phyloP scores from a whole-genome alignment of 2,329 filamentous ascomycete species.

The Colletotrichum sp. region DNA sequence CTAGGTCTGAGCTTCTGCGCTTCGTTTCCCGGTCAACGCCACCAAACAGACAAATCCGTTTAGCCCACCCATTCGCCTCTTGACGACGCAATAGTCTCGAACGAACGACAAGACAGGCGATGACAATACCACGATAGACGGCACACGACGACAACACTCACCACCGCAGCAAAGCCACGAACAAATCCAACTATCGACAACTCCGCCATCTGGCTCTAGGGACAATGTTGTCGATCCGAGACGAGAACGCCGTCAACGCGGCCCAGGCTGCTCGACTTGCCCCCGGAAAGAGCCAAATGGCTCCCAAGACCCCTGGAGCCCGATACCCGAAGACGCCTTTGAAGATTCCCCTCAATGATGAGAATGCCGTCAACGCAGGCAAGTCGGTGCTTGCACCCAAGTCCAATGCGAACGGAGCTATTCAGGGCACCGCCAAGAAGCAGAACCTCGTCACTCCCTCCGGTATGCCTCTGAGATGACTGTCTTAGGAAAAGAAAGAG shows the following conservation, averaged over 20 bases:
- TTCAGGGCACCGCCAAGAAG: conserved; percentile 16
- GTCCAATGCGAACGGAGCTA: conserved; percentile 51
- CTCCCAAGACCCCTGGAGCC: conserved; percentile 80
- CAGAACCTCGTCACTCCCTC: conserved; percentile 24
- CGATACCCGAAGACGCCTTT: conserved; percentile 84
- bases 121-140: not conserved
- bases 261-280: conserved; percentile 21
- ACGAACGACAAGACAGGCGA: not conserved
- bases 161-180: not conserved
- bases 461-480: conserved; percentile 11
- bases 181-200: not conserved
- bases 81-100: not conserved
- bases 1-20: conserved; percentile 11
- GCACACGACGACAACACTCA: not conserved
- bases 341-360: conserved; percentile 79
- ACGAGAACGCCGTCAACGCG: conserved; percentile 24
- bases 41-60: conserved; percentile 11
- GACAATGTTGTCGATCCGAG: conserved; percentile 22
- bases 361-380: conserved; percentile 73
- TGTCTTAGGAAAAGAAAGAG: conserved; percentile 6
- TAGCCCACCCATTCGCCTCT: not conserved
- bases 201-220: not conserved
- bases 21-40: conserved; percentile 15
- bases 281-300: conserved; percentile 41
- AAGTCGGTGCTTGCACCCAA: conserved; percentile 65